Conservation (phyloP, 2,329 filamentous ascomycete species). For the Venturia asperata region DNA sequence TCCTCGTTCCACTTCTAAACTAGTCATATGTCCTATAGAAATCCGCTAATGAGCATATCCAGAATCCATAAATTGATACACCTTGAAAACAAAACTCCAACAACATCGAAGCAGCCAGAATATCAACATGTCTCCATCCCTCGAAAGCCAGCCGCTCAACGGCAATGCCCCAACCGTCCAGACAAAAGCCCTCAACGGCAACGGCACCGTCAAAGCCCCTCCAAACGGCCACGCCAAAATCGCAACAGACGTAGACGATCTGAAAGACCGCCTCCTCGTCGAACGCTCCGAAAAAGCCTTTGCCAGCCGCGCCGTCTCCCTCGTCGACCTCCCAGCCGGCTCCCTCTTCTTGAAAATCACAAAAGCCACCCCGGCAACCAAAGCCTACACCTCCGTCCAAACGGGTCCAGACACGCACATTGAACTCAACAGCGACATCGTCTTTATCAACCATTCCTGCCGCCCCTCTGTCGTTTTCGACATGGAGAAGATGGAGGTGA, state of each 20-base stretch:
- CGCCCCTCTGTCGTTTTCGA: conserved; percentile 48
- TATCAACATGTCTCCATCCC: conserved; percentile 1
- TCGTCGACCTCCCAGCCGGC: conserved; percentile 44
- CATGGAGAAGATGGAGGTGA: conserved; percentile 44
- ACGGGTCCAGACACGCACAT: conserved; percentile 44
- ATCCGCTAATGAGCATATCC: neutral
- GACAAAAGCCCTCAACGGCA: neutral
- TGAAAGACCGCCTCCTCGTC: conserved; percentile 34
- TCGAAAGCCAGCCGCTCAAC: neutral
- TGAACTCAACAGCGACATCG: conserved; percentile 50
- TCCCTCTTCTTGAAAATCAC: conserved; percentile 46
- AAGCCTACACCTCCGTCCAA: conserved; percentile 48
- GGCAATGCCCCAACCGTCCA: neutral
- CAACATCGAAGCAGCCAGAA: neutral
- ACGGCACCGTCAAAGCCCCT: neutral
- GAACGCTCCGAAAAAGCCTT: conserved; percentile 34
- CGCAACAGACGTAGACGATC: conserved; percentile 24
- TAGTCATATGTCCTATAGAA: neutral
- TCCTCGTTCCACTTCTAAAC: neutral
- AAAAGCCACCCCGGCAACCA: conserved; percentile 36
- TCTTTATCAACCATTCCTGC: conserved; percentile 53
- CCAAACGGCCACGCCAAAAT: neutral
- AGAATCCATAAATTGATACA: neutral
- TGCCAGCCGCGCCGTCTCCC: conserved; percentile 41
- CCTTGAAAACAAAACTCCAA: neutral